Base-by-base conservation (phyloP, 345 rosid species). In the Stellera chamaejasme region DNA sequence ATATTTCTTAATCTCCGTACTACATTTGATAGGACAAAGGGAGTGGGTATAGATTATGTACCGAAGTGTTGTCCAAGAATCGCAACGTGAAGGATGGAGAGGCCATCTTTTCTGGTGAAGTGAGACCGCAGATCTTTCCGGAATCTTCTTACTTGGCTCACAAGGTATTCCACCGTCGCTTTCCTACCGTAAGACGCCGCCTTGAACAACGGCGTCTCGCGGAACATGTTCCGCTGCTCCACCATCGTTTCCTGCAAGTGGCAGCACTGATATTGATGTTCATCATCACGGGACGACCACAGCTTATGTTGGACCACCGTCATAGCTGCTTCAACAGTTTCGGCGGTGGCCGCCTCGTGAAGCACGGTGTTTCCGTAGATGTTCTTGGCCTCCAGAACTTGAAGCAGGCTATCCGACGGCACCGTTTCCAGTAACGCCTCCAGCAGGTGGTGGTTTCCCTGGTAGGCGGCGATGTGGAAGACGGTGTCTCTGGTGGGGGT, bases 401-500 rank as follows among this genome's bases (percentile, higher is more conserved):
- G 51, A 0, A 5, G 43, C 6, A n/a, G 52, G 43, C 10, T 44
- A 0, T 13, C 0, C 0, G 0, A 12, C 0, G 58, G 58, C 44
- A 52, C 51, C 13, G 27, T 14, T 45, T 43, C 11, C 13, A 52
- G 27, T n/a, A 61, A 45, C 13, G 10, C 43, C 13, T 12, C 26
- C 3, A 61, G 45, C 44, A 61, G 25, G 11, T 52, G 13, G 28
- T 10, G 27, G 10, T 11, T 51, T 10, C 58, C 65, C 10, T 1
- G 45, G 58, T 45, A 44, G 7, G 65, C 58, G 15, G 65, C 65
- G 16, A 61, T 54, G 58, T 61, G 65, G 41, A 61, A 61, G 11
- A 52, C 6, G 8, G 65, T 52, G 41, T 61, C 65, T 28, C 28
- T 6, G 26, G 32, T 4, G 6, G 13, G 49, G 4, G 57, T 52